Conservation (phyloP, 2,329 filamentous ascomycete genomes). For the Aureobasidium sp. region DNA sequence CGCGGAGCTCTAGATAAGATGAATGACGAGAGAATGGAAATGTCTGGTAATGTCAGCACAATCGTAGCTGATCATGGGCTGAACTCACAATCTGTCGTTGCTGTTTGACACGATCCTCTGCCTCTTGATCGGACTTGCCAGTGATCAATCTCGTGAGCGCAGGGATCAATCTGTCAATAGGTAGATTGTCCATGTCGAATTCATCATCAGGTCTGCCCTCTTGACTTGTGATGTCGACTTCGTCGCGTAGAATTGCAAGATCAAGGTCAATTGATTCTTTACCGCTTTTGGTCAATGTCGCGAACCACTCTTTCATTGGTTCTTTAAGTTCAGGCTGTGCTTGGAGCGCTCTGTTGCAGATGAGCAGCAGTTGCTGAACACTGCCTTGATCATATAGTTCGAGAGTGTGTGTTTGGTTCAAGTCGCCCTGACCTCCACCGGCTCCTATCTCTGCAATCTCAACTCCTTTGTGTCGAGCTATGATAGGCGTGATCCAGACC, state of each 20-base stretch:
- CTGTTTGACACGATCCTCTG: conserved; percentile 25
- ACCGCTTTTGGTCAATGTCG: conserved; percentile 26
- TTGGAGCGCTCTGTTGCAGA: conserved; percentile 51
- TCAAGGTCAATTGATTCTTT: conserved; percentile 28
- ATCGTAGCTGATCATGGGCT: not conserved
- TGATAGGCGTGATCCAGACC: conserved; percentile 82
- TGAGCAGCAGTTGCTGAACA: conserved; percentile 57
- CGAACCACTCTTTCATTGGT: conserved; percentile 40
- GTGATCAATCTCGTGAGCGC: conserved; percentile 35
- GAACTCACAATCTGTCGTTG: conserved; percentile 31
- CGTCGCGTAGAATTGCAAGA: conserved; percentile 21
- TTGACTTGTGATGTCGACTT: conserved; percentile 19
- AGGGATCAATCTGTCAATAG: conserved; percentile 34
- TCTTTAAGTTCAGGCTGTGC: conserved; percentile 37
- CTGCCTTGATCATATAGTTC: conserved; percentile 58
- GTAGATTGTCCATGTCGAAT: conserved; percentile 30
- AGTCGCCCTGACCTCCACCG: conserved; percentile 81
- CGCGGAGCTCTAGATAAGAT: conserved; percentile 81
- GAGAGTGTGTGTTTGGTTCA: conserved; percentile 73
- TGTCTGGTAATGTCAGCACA: conserved; percentile 32
- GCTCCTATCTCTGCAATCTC: conserved; percentile 79
- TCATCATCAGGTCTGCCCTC: conserved; percentile 14
- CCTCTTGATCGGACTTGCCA: conserved; percentile 28
- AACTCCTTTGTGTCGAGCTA: conserved; percentile 68
- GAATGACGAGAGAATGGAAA: conserved; percentile 95